Percentiles rank a stretch among this genome's conserved stretches.
These are phyloP conservation scores for Leccinum longicurvipes DNA, from an alignment of 768 basidiomycete genomes.

Conservation along the genomic window DNA sequence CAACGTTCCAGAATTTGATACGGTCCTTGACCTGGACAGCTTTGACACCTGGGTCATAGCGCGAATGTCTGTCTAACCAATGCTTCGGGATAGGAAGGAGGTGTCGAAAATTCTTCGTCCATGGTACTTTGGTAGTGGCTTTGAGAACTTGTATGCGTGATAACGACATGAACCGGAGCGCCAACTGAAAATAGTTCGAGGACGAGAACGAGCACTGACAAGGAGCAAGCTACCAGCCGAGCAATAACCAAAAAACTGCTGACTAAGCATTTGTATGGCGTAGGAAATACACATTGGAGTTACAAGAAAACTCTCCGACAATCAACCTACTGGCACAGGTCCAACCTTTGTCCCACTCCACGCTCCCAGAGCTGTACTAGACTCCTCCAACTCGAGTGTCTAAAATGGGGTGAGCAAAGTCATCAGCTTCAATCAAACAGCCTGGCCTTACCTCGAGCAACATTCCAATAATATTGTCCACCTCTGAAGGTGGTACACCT, in stretches of 20 bases:
- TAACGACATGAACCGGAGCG: constrained; percentile 29
- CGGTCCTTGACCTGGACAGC: constrained; percentile 61
- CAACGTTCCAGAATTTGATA: constrained; percentile 85
- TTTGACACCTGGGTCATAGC: constrained; percentile 44
- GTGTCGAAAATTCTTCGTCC: constrained; percentile 67
- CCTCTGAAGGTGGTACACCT: constrained; percentile 78
- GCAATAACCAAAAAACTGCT: constrained; percentile 3
- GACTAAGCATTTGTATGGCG: constrained; percentile 26
- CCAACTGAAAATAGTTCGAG: neutral
- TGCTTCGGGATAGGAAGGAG: constrained; percentile 57
- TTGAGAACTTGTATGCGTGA: constrained; percentile 38
- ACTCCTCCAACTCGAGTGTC: constrained; percentile 83
- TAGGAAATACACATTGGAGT: no score
- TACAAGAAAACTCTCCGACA: neutral
- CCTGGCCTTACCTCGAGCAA: constrained; percentile 66
- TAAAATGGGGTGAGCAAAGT: constrained; percentile 27
- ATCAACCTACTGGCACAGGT: constrained; percentile 21
- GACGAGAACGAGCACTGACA: neutral
- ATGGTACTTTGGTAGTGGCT: constrained; percentile 51
- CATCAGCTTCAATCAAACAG: neutral
- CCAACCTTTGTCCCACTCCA: constrained; percentile 36
- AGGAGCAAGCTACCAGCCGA: neutral
- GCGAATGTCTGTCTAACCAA: constrained; percentile 44
- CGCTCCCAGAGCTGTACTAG: constrained; percentile 50
- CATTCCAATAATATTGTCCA: constrained; percentile 82